phyloP scores from a whole-genome alignment of 768 basidiomycete species.

The Austroboletus festivus region DNA sequence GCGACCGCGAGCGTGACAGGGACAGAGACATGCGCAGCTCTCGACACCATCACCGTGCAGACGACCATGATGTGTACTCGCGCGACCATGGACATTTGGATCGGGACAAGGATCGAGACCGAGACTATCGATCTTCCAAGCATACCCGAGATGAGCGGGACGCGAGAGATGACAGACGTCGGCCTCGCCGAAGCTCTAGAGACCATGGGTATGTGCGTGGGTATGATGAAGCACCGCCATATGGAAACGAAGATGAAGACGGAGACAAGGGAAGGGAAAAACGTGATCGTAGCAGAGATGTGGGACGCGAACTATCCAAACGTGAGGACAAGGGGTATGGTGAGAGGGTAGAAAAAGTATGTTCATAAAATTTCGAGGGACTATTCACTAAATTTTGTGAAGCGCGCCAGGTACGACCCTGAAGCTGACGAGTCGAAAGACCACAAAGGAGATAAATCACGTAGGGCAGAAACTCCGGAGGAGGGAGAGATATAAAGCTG shows the following conservation, averaged over 20 bases:
- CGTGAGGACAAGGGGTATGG: slow-evolving; percentile 49
- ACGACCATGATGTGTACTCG: slow-evolving; percentile 32
- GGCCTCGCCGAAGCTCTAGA: slow-evolving; percentile 39
- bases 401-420: slow-evolving; percentile 56
- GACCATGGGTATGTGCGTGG: slow-evolving; percentile 42
- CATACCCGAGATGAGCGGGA: slow-evolving; percentile 57
- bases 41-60: slow-evolving; percentile 34
- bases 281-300: slow-evolving; percentile 47
- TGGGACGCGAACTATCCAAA: slow-evolving; percentile 32
- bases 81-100: slow-evolving; percentile 33
- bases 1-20: slow-evolving; percentile 44
- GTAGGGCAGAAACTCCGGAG: slow-evolving; percentile 74
- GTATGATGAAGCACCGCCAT: slow-evolving; percentile 46
- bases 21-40: slow-evolving; percentile 38
- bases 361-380: slow-evolving; percentile 8
- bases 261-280: slow-evolving; percentile 31
- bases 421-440: slow-evolving; percentile 45
- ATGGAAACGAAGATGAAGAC: slow-evolving; percentile 40
- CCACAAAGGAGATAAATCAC: slow-evolving; percentile 37
- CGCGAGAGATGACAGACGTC: slow-evolving; percentile 47
- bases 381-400: slow-evolving; percentile 14
- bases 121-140: slow-evolving; percentile 43
- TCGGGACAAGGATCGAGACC: slow-evolving; percentile 38
- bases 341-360: slow-evolving; percentile 67
- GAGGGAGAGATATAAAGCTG: slow-evolving; percentile 72